Conservation (phyloP, 768 basidiomycete genomes). For the Termitomyces sp. region DNA sequence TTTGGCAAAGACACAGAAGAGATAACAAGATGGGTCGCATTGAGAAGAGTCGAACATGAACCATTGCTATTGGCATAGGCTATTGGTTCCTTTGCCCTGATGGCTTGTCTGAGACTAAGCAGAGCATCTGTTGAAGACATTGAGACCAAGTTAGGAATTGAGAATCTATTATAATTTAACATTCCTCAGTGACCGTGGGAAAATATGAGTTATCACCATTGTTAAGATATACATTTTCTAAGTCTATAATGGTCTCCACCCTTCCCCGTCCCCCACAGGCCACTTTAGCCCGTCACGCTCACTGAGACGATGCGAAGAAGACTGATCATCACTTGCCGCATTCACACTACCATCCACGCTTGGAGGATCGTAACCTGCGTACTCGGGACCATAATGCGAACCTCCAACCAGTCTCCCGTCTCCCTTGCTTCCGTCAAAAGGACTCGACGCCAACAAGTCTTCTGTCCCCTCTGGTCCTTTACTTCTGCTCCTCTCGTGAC, state of each 20-base stretch:
- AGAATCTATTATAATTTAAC: neutral
- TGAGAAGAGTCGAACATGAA: slow-evolving; percentile 40
- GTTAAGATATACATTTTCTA: neutral
- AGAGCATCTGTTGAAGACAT: slow-evolving; percentile 46
- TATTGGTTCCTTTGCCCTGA: slow-evolving; percentile 47
- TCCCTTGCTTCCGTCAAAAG: neutral
- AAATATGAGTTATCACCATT: neutral
- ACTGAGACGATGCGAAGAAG: slow-evolving; percentile 3
- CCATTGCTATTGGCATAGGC: slow-evolving; percentile 40
- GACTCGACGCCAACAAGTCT: slow-evolving; percentile 11
- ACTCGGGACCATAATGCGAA: slow-evolving; percentile 7
- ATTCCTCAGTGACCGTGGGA: neutral
- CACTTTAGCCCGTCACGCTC: slow-evolving; percentile 55
- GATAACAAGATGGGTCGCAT: slow-evolving; percentile 65
- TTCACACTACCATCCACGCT: slow-evolving; percentile 30
- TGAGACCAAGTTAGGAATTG: neutral
- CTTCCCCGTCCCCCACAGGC: slow-evolving; percentile 48
- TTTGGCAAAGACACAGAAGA: slow-evolving; percentile 58
- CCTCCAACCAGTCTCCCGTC: neutral
- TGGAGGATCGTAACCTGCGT: slow-evolving; percentile 55
- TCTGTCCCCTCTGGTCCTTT: slow-evolving; percentile 12
- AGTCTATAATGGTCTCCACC: slow-evolving; percentile 14
- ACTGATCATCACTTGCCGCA: slow-evolving; percentile 16
- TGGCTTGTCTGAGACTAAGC: slow-evolving; percentile 54
- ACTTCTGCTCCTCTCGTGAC: slow-evolving; percentile 15